Conservation (phyloP, 306 rosid genomes). For the Quercus rubra region DNA sequence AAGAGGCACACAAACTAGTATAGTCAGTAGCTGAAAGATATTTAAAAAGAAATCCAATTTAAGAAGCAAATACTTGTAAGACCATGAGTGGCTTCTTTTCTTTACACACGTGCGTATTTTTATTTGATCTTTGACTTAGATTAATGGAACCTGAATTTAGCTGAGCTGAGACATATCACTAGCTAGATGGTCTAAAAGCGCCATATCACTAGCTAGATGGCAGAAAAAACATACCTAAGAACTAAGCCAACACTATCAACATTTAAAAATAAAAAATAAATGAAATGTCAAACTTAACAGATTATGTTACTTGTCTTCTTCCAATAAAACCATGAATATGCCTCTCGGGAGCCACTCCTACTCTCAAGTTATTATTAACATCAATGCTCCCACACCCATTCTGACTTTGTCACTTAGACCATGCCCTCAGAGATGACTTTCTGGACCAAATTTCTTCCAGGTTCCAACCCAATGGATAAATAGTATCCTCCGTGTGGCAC, state of each 20-base stretch:
- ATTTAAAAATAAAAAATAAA: too few relatives aligned
- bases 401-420: background rate
- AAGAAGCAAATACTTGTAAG: background rate
- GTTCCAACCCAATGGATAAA: background rate
- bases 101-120: background rate
- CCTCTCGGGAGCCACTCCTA: background rate
- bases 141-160: background rate
- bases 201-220: too few relatives aligned
- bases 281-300: too few relatives aligned
- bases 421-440: background rate
- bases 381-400: background rate
- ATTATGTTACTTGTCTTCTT: background rate
- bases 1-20: background rate
- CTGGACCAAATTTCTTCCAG: background rate
- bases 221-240: too few relatives aligned
- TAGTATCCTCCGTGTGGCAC: background rate
- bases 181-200: too few relatives aligned
- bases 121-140: background rate
- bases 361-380: background rate
- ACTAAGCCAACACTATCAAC: too few relatives aligned
- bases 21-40: background rate
- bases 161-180: background rate
- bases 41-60: background rate
- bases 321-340: background rate
- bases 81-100: background rate